Percentiles rank a stretch among this genome's conserved stretches.
Conservation (phyloP, 805 yeast species). For the Brettanomyces naardenensis region DNA sequence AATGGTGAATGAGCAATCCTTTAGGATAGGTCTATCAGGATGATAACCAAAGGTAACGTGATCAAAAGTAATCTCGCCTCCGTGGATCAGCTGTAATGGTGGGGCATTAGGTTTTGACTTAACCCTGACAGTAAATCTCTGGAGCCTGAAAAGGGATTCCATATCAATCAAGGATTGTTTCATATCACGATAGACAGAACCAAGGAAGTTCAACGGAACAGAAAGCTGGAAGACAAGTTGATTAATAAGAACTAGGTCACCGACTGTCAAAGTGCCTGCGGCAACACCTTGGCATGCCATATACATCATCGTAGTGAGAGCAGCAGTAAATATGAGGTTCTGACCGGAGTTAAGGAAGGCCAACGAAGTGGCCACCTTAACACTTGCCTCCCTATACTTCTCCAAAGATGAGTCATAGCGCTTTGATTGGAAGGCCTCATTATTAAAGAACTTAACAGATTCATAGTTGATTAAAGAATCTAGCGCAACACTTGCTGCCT, state of each 20-base stretch:
- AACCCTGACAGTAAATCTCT: constrained; percentile 63
- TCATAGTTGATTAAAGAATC: constrained; percentile 93
- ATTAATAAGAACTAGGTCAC: constrained; percentile 89
- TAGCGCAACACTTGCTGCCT: constrained; percentile 90
- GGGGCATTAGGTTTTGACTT: constrained; percentile 55
- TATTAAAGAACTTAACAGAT: constrained; percentile 90
- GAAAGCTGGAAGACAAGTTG: constrained; percentile 94
- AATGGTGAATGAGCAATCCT: constrained; percentile 72
- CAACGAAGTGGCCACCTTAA: constrained; percentile 77
- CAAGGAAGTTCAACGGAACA: constrained; percentile 89
- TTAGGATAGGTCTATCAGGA: constrained; percentile 77
- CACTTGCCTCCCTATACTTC: constrained; percentile 65
- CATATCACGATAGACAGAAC: constrained; percentile 91
- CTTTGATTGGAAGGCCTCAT: constrained; percentile 70
- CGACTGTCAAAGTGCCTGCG: constrained; percentile 74
- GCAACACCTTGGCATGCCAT: constrained; percentile 96
- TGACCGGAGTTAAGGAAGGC: constrained; percentile 78
- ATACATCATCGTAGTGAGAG: constrained; percentile 95
- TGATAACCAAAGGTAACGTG: constrained; percentile 91
- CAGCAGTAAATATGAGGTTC: constrained; percentile 73
- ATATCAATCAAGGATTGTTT: constrained; percentile 90
- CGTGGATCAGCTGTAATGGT: constrained; percentile 41
- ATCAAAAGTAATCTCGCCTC: constrained; percentile 80
- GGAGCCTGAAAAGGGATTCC: constrained; percentile 89
- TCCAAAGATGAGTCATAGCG: constrained; percentile 72